These are phyloP conservation scores for Arthrobotrys conoides DNA, from an alignment of 2,329 filamentous ascomycete species.

Conservation along the genomic window DNA sequence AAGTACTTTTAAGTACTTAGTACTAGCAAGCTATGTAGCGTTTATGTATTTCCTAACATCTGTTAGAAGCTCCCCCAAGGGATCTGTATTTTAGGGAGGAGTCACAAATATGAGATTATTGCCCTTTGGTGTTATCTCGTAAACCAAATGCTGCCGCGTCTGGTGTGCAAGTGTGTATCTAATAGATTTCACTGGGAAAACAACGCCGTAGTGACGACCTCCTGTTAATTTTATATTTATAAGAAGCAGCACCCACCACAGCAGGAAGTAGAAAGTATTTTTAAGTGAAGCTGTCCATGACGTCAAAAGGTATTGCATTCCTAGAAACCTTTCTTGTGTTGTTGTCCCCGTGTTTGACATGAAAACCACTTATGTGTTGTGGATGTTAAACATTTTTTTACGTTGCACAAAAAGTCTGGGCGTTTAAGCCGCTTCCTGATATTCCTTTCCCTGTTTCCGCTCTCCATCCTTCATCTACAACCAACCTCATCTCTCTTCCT, in stretches of 20 bases:
- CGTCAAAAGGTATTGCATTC: too few species aligned
- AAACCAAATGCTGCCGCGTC: too few species aligned
- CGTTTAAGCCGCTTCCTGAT: slow-evolving; percentile 17
- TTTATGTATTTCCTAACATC: not conserved
- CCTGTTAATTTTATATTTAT: too few species aligned
- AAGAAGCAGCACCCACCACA: too few species aligned
- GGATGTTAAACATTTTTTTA: slow-evolving; percentile 17
- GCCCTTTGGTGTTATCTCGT: too few species aligned
- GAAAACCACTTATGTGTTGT: slow-evolving; percentile 35
- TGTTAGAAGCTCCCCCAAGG: slow-evolving; percentile 8
- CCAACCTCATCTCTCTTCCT: slow-evolving; percentile 26
- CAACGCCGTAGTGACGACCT: too few species aligned
- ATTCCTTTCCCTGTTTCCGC: not conserved
- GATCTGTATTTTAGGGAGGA: slow-evolving; percentile 13
- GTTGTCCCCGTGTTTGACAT: too few species aligned
- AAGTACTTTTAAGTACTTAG: not conserved
- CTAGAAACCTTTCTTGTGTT: too few species aligned
- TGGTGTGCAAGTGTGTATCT: too few species aligned
- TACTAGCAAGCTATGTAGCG: not conserved
- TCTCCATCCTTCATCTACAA: not conserved
- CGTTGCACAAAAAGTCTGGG: slow-evolving; percentile 41
- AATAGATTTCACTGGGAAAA: too few species aligned
- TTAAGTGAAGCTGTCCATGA: too few species aligned
- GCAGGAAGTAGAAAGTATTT: too few species aligned
- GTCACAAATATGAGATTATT: not conserved